Evolutionary conservation across 148 eudicot genomes (phyloP), one percentile per base, ranked within the genome.

Genomic region (Polygonum aviculare): DNA sequence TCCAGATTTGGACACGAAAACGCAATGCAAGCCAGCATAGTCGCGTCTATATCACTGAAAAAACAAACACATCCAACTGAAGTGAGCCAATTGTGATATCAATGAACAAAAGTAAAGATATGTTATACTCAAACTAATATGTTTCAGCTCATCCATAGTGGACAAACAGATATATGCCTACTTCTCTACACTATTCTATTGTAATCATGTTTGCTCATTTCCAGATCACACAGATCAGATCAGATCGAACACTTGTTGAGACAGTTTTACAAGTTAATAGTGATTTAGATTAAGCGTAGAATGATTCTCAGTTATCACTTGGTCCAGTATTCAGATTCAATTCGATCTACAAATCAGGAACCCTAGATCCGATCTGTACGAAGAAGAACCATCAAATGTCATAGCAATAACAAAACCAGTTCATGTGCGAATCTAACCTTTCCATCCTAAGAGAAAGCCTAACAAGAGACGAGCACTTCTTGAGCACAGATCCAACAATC

Each of bases 1-100:
- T 93, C 90, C 84, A 96, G 80, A 76, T 87, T 88, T 0, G 98
- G 99, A 76, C 99, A 96, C 40, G 99, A 87, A 76, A 96, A 96
- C 0, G 99, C 99, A 78, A 96, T 86, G 79, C 98, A 96, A 62
- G 99, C 99, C 78, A 96, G 80, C 88, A 91, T 82, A 40, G 98
- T 96, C 54, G 99, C 89, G 80, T 93, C 97, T 80, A 91, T 74
- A 75, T 96, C 97, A 86, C 99, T 96, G 94, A 87, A 92, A 62
- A 75, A 54, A 78, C n/a, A 67, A 55, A 78, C 22, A 67, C 72
- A 67, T 67, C 45, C 16, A 12, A 63, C 9, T 12, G n/a, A 63
- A 38, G 40, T 16, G 36, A 65, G 71, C 16, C 33, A 22, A 21
- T 21, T 57, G 63, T 57, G 63, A 10, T 3, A 57, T 57, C 63